These are phyloP conservation scores for Kodamaea anthophila DNA, from an alignment of 1,139 yeast species.

Conservation along the genomic window DNA sequence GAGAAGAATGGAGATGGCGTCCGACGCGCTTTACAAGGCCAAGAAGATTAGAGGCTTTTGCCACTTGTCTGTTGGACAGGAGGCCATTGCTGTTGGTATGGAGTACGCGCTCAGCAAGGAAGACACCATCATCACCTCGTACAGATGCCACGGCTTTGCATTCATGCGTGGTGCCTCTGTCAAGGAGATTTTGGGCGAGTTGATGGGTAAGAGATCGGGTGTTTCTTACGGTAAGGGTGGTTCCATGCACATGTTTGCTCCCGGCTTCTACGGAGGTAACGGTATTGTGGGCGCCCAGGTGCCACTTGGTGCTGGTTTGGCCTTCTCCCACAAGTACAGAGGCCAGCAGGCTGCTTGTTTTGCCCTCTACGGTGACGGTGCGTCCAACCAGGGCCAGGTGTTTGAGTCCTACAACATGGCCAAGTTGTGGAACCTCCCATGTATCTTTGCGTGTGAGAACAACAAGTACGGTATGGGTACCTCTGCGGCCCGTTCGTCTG, in stretches of 20 bases:
- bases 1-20: slow-evolving; percentile 98
- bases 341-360: slow-evolving; percentile 78
- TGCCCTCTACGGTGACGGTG: slow-evolving; percentile 97
- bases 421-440: slow-evolving; percentile 95
- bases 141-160: slow-evolving; percentile 98
- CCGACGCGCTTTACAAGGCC: slow-evolving; percentile 96
- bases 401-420: slow-evolving; percentile 98
- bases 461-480: slow-evolving; percentile 99
- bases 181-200: slow-evolving; percentile 84
- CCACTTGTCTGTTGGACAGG: slow-evolving; percentile 98
- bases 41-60: slow-evolving; percentile 98
- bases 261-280: slow-evolving; percentile 96
- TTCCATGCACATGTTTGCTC: slow-evolving; percentile 97
- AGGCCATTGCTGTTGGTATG: slow-evolving; percentile 97
- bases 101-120: slow-evolving; percentile 83
- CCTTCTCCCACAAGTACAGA: slow-evolving; percentile 93
- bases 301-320: slow-evolving; percentile 95
- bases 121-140: slow-evolving; percentile 91
- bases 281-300: slow-evolving; percentile 99
- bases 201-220: slow-evolving; percentile 95
- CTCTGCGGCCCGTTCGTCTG: slow-evolving; percentile 92
- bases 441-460: slow-evolving; percentile 93
- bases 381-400: slow-evolving; percentile 98
- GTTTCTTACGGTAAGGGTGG: slow-evolving; percentile 98
- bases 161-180: slow-evolving; percentile 94